Evolutionary conservation across 208 protist genomes (phyloP).

Genomic region (Crithidia brevicula): DNA sequence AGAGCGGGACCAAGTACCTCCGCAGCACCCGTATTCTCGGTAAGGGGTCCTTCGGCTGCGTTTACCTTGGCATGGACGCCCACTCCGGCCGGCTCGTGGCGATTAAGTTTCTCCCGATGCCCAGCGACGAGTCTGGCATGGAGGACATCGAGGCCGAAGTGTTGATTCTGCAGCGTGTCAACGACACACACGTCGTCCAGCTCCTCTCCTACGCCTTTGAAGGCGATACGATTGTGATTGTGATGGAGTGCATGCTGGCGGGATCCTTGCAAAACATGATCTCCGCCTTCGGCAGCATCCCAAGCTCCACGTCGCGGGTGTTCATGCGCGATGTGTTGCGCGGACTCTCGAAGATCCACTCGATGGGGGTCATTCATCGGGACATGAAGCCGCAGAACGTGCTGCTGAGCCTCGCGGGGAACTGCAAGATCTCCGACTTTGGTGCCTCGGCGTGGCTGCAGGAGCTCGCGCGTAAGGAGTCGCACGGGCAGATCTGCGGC

Average conservation of each 20-base stretch:
- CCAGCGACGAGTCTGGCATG: slow-evolving; percentile 63
- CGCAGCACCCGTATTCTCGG: slow-evolving; percentile 84
- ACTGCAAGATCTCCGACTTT: slow-evolving; percentile 94
- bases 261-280: slow-evolving; percentile 86
- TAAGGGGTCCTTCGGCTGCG: slow-evolving; percentile 84
- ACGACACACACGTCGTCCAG: slow-evolving; percentile 86
- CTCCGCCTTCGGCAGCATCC: slow-evolving; percentile 70
- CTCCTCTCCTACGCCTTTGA: slow-evolving; percentile 86
- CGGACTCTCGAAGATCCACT: slow-evolving; percentile 86
- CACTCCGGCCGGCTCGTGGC: slow-evolving; percentile 80
- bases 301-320: slow-evolving; percentile 57
- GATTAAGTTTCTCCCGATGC: slow-evolving; percentile 86
- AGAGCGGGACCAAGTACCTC: slow-evolving; percentile 77
- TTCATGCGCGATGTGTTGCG: slow-evolving; percentile 88
- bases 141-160: slow-evolving; percentile 81
- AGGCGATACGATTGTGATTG: slow-evolving; percentile 70
- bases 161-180: slow-evolving; percentile 80
- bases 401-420: slow-evolving; percentile 74
- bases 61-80: slow-evolving; percentile 88
- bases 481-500: slow-evolving; percentile 62
- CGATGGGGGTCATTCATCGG: slow-evolving; percentile 82
- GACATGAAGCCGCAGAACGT: slow-evolving; percentile 95
- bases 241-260: slow-evolving; percentile 93
- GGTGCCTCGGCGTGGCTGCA: slow-evolving; percentile 80
- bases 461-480: slow-evolving; percentile 66